These are phyloP conservation scores for Hyparrhenia diplandra DNA, from an alignment of 176 grass and related monocot species.

Conservation along the genomic window DNA sequence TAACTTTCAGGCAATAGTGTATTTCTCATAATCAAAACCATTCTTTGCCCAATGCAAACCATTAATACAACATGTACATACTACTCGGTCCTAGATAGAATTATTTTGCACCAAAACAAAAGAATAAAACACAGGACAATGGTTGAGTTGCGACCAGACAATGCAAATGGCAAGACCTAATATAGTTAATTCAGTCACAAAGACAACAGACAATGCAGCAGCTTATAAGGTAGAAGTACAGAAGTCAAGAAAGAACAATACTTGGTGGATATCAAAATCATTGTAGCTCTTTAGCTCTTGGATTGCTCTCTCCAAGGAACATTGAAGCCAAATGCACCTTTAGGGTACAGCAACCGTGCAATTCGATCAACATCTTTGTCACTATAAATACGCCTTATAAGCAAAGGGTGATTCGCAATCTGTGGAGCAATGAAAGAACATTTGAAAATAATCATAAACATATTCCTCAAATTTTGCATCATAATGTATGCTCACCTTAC, in stretches of 20 bases:
- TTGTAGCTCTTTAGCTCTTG: slow-evolving; percentile 81
- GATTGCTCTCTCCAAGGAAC: slow-evolving; percentile 79
- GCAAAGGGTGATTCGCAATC: slow-evolving; percentile 94
- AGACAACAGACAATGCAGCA: not conserved
- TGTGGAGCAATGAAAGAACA: slow-evolving; percentile 41
- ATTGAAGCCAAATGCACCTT: slow-evolving; percentile 94
- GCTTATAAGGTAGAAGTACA: slow-evolving; percentile 21
- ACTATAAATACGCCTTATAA: slow-evolving; percentile 70
- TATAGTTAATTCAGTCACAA: slow-evolving; percentile 6
- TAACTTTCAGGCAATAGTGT: not conserved
- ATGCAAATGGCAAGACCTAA: not conserved
- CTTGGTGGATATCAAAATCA: slow-evolving; percentile 90
- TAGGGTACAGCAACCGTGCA: slow-evolving; percentile 74
- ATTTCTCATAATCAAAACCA: slow-evolving; percentile 12
- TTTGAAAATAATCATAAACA: slow-evolving; percentile 23
- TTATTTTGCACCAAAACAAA: slow-evolving; percentile 3
- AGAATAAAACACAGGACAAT: not conserved
- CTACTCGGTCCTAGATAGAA: not conserved
- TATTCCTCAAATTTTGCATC: slow-evolving; percentile 9
- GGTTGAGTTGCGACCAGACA: not conserved
- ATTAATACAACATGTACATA: slow-evolving; percentile 9
- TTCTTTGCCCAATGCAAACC: not conserved
- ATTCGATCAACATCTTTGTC: slow-evolving; percentile 88
- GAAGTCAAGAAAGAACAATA: slow-evolving; percentile 35
- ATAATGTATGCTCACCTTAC: slow-evolving; percentile 57